Base-by-base conservation (phyloP, 73 alveolate genomes). In the Symbiodinium natans region DNA sequence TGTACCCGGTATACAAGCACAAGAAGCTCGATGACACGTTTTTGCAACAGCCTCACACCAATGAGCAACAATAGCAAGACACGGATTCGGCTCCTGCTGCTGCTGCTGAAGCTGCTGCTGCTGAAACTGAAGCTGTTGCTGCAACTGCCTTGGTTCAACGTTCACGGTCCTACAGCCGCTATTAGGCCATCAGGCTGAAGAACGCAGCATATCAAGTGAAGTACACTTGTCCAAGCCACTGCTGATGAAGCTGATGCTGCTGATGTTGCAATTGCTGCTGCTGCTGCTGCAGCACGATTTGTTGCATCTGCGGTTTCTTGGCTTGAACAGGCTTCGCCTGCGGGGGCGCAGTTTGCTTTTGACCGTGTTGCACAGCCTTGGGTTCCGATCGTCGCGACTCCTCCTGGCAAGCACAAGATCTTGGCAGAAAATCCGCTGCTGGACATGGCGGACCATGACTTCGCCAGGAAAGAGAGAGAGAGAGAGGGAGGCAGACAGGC, bases 91-190 rank as follows among this genome's bases (percentile, higher is more conserved):
- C 80, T 63, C 80, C 80, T 33, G 84, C 84, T 74, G 84, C 46
- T 74, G 84, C 84, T 74, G 84, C 84, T 74, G 94, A 17, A 86
- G 73, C 86, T 88, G 95, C 71, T 88, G 95, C 71, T 63, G 95
- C 73, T 88, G 95, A 82, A 88, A n/a, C 42, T 88, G 95, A 41
- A 88, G 36, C 71, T 88, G 95, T 86, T 88, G 95, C 43, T 88
- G 95, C 86, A 88, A 34, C 73, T 88, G 95, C 95, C 95, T 88
- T 29, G 36, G 80, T 63, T 11, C 23, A n/a, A n/a, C n/a, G n/a
- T n/a, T n/a, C n/a, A n/a, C n/a, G n/a, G n/a, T n/a, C n/a, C n/a
- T n/a, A n/a, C n/a, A n/a, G n/a, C n/a, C n/a, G n/a, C n/a, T n/a
- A n/a, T n/a, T n/a, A n/a, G n/a, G n/a, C n/a, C 59, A 46, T 6